Percentiles rank a stretch among this genome's conserved stretches.
Conservation (phyloP, 805 yeast genomes). For the Lipomyces kockii region DNA sequence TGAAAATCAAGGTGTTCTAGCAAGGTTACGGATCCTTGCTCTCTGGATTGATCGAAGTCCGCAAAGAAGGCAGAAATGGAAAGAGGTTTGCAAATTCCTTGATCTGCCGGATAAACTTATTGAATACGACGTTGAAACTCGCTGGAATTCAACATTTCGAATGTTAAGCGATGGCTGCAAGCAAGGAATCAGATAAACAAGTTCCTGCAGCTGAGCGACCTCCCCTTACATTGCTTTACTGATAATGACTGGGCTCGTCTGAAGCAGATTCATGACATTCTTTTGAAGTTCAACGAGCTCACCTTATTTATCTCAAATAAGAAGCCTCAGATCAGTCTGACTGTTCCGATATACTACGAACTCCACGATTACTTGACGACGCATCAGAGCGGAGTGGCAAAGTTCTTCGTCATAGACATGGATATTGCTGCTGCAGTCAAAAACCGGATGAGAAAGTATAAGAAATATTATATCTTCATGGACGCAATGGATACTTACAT, state of each 20-base stretch:
- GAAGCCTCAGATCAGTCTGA: too few relatives aligned
- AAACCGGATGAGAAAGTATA: background rate
- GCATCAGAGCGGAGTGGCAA: background rate
- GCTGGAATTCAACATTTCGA: background rate
- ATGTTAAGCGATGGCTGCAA: too few relatives aligned
- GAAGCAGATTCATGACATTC: background rate
- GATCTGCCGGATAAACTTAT: too few relatives aligned
- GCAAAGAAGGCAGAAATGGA: background rate
- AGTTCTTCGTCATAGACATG: background rate
- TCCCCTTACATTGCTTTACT: background rate
- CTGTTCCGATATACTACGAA: too few relatives aligned
- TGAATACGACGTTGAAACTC: too few relatives aligned
- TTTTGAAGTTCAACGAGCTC: background rate
- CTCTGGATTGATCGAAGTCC: too few relatives aligned
- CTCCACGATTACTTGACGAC: too few relatives aligned
- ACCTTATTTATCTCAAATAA: background rate
- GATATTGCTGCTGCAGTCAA: background rate
- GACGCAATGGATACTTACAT: slow-evolving; percentile 2
- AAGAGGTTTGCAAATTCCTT: too few relatives aligned
- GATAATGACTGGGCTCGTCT: background rate
- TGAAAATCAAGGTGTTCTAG: too few relatives aligned
- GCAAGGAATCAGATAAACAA: background rate
- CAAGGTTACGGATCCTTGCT: too few relatives aligned
- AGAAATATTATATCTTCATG: slow-evolving; percentile 4
- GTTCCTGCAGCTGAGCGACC: background rate